Evolutionary conservation across 2,329 filamentous ascomycete genomes (phyloP).

Genomic region (Hypoxylon sp.): DNA sequence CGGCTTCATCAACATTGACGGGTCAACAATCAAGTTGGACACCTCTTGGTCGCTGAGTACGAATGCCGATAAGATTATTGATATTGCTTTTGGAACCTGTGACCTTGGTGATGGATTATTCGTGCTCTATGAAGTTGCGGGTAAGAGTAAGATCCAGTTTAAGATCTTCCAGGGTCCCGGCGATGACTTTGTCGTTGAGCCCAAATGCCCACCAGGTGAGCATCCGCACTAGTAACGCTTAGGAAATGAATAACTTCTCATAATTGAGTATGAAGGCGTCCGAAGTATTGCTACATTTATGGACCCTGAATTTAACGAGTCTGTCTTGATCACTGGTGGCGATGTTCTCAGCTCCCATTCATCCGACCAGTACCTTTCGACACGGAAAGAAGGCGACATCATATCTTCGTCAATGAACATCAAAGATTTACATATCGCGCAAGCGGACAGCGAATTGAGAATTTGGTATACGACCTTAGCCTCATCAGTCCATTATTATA

Average conservation of each 20-base stretch:
- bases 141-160: slow-evolving; percentile 3
- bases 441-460: background rate
- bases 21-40: slow-evolving; percentile 1
- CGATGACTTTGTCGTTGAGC: slow-evolving; percentile 1
- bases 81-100: slow-evolving; percentile 3
- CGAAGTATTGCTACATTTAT: slow-evolving; percentile 1
- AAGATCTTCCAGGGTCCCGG: background rate
- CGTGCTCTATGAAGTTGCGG: slow-evolving; percentile 1
- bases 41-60: slow-evolving; percentile 1
- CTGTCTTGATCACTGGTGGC: background rate
- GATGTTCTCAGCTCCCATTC: background rate
- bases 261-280: background rate
- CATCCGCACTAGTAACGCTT: background rate
- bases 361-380: slow-evolving; percentile 1
- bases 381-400: background rate
- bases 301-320: slow-evolving; percentile 1
- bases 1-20: background rate
- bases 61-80: background rate
- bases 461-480: background rate
- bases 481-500: background rate
- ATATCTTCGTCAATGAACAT: background rate
- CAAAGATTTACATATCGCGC: background rate
- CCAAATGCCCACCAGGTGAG: slow-evolving; percentile 3
- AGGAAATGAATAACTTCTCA: background rate
- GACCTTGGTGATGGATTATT: background rate